A percentile compares a stretch with the other conserved stretches of the same genome.
Evolutionary conservation across 1,284 basidiomycete species (phyloP).

Genomic region (Cryptococcus maquisensis): DNA sequence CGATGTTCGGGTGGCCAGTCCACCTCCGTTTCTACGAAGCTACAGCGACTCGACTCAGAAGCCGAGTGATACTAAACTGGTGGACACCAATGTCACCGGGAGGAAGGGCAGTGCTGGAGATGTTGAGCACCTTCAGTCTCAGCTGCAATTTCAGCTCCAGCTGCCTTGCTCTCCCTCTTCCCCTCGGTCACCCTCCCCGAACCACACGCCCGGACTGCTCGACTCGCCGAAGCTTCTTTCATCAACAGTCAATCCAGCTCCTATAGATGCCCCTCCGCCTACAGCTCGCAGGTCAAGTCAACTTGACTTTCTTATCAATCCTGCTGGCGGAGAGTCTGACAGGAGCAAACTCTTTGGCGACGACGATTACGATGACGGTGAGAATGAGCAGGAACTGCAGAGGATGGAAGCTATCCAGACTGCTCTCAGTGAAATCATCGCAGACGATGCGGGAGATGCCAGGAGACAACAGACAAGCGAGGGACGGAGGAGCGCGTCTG

Average conservation of each 20-base stretch:
- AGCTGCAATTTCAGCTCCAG: not conserved
- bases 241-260: not conserved
- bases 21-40: too few relatives aligned
- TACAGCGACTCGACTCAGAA: too few relatives aligned
- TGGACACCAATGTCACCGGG: too few relatives aligned
- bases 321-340: slow-evolving; percentile 55
- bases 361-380: slow-evolving; percentile 21
- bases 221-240: not conserved
- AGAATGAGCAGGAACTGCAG: slow-evolving; percentile 55
- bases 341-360: slow-evolving; percentile 41
- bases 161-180: not conserved
- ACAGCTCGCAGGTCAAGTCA: slow-evolving; percentile 22
- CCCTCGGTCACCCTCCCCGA: not conserved
- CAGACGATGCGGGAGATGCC: slow-evolving; percentile 60
- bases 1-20: too few relatives aligned
- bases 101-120: too few relatives aligned
- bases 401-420: slow-evolving; percentile 91
- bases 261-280: slow-evolving; percentile 12
- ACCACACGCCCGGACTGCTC: not conserved
- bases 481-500: not conserved
- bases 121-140: not conserved
- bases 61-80: too few relatives aligned
- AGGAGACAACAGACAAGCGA: slow-evolving; percentile 15
- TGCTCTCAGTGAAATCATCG: slow-evolving; percentile 89
- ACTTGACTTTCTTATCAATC: slow-evolving; percentile 40